Base-by-base conservation (phyloP, 1,284 basidiomycete genomes). In the Trametes hirsuta region DNA sequence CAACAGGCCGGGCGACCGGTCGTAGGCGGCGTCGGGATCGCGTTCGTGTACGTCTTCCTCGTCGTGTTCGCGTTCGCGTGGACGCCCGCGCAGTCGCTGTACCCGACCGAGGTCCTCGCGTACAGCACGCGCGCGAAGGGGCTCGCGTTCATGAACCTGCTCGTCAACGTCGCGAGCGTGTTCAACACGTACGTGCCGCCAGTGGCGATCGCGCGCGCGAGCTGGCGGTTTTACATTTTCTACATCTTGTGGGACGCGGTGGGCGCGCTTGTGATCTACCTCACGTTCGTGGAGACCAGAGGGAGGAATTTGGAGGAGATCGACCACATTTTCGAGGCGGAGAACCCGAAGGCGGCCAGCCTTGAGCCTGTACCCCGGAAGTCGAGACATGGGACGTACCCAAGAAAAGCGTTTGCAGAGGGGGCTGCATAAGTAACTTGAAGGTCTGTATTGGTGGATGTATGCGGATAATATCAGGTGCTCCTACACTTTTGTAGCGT, bases 151-250 rank as follows among this genome's bases (percentile, higher is more conserved):
- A 64, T 65, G 63, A 68, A 68, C 47, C 57, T 68, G 25, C 59
- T 68, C n/a, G 60, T 65, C 42, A 66, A 68, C 21, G 48, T 66
- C 18, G 66, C 61, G 22, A 59, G 52, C 40, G 54, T 68, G 12
- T 68, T 68, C 61, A 68, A 68, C 56, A 68, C 67, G 8, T 68
- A 68, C 60, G 63, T 66, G 8, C 67, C 67, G 2, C 67, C 67
- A 3, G 64, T 65, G 4, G 67, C 67, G 39, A 68, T 68, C 36
- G 50, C 59, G 6, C 60, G 63, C 8, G 65, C 61, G 24, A 61
- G 65, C 22, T 68, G 67, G 67, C 59, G 67, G 35, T 66, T 68
- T 47, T 68, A 68, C 48, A 61, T 66, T 41, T 65, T 68, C 55
- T 68, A 68, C 35, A 61, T 64, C 24, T 44, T 59, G 21, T 68